phyloP scores from a whole-genome alignment of 306 rosid genomes.

The Styphnolobium japonicum region DNA sequence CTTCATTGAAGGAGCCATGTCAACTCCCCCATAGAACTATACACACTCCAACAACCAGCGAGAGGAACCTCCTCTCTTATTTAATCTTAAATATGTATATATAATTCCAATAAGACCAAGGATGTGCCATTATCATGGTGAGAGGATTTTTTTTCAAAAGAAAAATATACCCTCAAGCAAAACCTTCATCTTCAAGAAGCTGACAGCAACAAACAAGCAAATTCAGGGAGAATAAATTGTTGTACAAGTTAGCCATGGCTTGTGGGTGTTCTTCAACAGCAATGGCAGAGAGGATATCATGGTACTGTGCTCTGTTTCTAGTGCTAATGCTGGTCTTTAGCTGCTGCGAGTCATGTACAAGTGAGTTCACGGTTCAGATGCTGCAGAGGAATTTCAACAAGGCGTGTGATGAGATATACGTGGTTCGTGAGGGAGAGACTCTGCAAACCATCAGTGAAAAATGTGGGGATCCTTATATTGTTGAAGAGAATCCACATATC shows the following conservation, averaged over 20 bases:
- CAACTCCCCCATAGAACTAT: slow-evolving; percentile 16
- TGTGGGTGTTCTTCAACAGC: slow-evolving; percentile 19
- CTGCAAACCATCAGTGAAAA: slow-evolving; percentile 74
- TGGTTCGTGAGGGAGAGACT: slow-evolving; percentile 81
- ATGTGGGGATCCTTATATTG: slow-evolving; percentile 76
- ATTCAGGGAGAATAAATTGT: neutral
- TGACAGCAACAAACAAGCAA: neutral
- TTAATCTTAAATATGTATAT: neutral
- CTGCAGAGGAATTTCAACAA: slow-evolving; percentile 19
- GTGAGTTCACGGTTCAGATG: slow-evolving; percentile 12
- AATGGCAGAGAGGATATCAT: slow-evolving; percentile 26
- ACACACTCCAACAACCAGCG: slow-evolving; percentile 37
- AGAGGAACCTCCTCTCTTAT: slow-evolving; percentile 9
- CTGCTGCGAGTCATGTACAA: slow-evolving; percentile 38
- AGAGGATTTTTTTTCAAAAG: neutral
- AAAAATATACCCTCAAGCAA: neutral
- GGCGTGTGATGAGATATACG: slow-evolving; percentile 74
- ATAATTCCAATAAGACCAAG: neutral
- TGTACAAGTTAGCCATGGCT: neutral
- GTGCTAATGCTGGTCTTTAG: slow-evolving; percentile 19
- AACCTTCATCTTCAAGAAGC: neutral
- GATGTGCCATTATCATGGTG: neutral
- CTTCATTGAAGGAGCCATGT: slow-evolving; percentile 27
- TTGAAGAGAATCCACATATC: slow-evolving; percentile 81
- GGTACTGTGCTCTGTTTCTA: slow-evolving; percentile 1